Evolutionary conservation across 1,139 yeast species (phyloP).

Genomic region (Geotrichum bryndzae): DNA sequence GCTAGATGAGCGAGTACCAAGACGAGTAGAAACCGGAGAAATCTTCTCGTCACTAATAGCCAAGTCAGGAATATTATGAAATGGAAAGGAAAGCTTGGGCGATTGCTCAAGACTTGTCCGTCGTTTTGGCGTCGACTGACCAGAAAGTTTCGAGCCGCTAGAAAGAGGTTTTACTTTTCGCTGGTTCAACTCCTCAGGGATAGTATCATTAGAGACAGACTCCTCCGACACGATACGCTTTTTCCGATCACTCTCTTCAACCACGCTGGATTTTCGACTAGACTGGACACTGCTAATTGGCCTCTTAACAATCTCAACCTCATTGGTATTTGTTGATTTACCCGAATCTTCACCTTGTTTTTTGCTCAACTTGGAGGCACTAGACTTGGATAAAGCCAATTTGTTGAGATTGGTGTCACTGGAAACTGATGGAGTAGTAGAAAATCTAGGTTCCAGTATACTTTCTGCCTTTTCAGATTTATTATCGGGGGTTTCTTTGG

Average conservation of each 20-base stretch:
- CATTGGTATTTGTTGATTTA: background rate
- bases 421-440: constrained; percentile 7
- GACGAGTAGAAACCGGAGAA: constrained; percentile 9
- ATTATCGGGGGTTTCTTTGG: background rate
- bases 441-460: background rate
- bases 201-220: background rate
- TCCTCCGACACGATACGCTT: background rate
- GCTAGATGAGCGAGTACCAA: constrained; percentile 12
- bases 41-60: background rate
- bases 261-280: constrained; percentile 4
- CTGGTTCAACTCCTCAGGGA: background rate
- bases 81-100: background rate
- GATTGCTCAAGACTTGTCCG: background rate
- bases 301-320: background rate
- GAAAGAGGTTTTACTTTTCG: background rate
- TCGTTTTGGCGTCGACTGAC: background rate
- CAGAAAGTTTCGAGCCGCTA: background rate
- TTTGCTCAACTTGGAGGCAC: background rate
- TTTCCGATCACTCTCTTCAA: background rate
- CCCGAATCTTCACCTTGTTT: background rate
- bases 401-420: background rate
- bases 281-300: background rate
- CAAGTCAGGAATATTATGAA: constrained; percentile 6
- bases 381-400: background rate
- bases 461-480: background rate